Evolutionary conservation across 208 protist species (phyloP).

Genomic region (Leishmania tarentolae): DNA sequence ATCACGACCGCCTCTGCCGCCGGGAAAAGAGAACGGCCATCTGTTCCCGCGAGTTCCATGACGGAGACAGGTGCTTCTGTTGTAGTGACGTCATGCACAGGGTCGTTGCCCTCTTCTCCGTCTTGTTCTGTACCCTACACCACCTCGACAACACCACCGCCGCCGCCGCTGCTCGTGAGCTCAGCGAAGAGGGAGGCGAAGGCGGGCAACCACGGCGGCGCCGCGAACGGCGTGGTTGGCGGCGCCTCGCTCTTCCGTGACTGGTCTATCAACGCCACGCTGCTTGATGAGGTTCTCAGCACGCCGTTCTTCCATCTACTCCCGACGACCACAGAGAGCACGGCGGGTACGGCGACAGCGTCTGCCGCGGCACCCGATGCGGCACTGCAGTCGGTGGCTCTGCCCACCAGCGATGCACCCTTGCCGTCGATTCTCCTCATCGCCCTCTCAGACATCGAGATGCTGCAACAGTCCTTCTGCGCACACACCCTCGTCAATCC

Average conservation of each 20-base stretch:
- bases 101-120: not conserved
- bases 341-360: not conserved
- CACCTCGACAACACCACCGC: not conserved
- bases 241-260: constrained; percentile 13
- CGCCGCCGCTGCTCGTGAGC: not conserved
- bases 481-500: constrained; percentile 48
- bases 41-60: not conserved
- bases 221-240: not conserved
- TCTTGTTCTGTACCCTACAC: not conserved
- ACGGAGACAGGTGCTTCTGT: not conserved
- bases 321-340: not conserved
- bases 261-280: constrained; percentile 9
- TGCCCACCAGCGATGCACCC: constrained; percentile 20
- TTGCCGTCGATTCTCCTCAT: constrained; percentile 56
- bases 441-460: constrained; percentile 58
- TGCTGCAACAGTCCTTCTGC: constrained; percentile 53
- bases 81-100: not conserved
- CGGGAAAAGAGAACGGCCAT: not conserved
- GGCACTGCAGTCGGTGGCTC: not conserved
- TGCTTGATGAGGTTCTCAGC: constrained; percentile 9
- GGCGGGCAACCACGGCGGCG: not conserved
- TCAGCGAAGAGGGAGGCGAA: not conserved
- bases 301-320: constrained; percentile 2
- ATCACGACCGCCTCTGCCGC: not conserved
- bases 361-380: not conserved